Evolutionary conservation across 352 stramenopile species (phyloP).

Genomic region (Chrysophaeum taylorii): DNA sequence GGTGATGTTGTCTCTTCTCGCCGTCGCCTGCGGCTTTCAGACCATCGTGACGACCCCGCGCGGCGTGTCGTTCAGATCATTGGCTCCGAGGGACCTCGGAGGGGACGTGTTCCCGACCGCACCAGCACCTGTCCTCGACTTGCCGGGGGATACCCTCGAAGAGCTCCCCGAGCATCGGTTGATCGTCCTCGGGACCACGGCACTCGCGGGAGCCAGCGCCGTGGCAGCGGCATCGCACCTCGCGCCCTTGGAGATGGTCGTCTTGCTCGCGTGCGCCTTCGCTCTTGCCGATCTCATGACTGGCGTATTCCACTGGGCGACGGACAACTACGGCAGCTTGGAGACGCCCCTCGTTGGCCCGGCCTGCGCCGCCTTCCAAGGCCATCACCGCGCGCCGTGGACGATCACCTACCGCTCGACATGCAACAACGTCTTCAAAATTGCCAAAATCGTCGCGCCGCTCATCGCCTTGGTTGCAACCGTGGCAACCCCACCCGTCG

Average conservation of each 20-base stretch:
- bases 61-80: no score
- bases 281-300: conserved; percentile 47
- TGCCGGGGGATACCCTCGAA: neutral
- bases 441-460: neutral
- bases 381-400: conserved; percentile 55
- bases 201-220: neutral
- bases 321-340: conserved; percentile 58
- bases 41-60: no score
- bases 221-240: neutral
- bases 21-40: no score
- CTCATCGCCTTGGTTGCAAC: neutral
- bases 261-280: conserved; percentile 35
- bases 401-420: conserved; percentile 56
- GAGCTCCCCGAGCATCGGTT: neutral
- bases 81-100: no score
- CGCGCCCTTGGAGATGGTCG: neutral
- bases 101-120: no score
- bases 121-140: neutral
- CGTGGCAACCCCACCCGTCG: neutral
- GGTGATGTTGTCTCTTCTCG: no score
- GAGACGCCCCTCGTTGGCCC: conserved; percentile 50
- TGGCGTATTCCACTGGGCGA: conserved; percentile 51
- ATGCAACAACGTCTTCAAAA: conserved; percentile 57
- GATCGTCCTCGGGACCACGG: neutral
- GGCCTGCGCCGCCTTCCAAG: conserved; percentile 56